These are phyloP conservation scores for Cutaneotrichosporon arboriforme DNA, from an alignment of 1,284 basidiomycete genomes.

Conservation along the genomic window DNA sequence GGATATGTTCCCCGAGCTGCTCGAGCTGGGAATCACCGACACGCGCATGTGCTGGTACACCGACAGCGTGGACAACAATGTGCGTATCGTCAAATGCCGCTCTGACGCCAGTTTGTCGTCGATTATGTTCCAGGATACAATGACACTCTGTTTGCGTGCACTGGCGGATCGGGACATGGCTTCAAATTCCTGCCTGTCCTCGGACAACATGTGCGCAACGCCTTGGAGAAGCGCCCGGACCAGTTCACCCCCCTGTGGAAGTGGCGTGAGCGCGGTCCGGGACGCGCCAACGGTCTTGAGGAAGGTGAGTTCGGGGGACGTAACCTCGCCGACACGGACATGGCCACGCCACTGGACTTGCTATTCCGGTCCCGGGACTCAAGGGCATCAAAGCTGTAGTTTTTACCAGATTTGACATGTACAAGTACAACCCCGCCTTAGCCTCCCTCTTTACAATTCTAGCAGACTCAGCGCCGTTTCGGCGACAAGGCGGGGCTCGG, in stretches of 20 bases:
- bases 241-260: constrained; percentile 26
- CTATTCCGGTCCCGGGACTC: no score
- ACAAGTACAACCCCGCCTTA: no score
- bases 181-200: constrained; percentile 36
- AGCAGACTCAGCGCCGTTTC: constrained; percentile 51
- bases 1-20: constrained; percentile 23
- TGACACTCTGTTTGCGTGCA: constrained; percentile 23
- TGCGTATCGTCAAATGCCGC: not conserved
- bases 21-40: constrained; percentile 24
- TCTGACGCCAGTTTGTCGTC: constrained; percentile 15
- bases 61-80: constrained; percentile 24
- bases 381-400: no score
- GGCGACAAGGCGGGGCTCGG: constrained; percentile 2
- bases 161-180: constrained; percentile 29
- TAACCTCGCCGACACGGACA: constrained; percentile 9
- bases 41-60: constrained; percentile 35
- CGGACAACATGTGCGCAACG: constrained; percentile 25
- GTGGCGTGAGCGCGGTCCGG: constrained; percentile 19
- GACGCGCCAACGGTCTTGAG: constrained; percentile 23
- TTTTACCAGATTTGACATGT: no score
- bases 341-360: constrained; percentile 5
- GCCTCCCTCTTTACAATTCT: no score
- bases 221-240: constrained; percentile 21
- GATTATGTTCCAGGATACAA: constrained; percentile 29
- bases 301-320: constrained; percentile 21